Base-by-base conservation (phyloP, 2,329 filamentous ascomycete species). In the Fusarium pininemorale region DNA sequence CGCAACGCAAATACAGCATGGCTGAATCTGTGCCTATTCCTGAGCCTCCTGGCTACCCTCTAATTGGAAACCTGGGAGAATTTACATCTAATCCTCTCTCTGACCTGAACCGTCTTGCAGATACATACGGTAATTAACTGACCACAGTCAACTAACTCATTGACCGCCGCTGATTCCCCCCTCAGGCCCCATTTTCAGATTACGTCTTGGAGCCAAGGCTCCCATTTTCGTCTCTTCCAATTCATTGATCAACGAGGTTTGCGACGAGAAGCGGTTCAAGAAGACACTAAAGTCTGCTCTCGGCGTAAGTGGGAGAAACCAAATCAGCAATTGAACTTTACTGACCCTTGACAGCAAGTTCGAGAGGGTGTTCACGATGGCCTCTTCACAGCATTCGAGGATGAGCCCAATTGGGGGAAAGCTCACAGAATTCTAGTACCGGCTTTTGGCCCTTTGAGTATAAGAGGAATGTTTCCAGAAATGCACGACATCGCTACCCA, bases 401-500 rank as follows among this genome's bases (percentile, higher is more conserved):
- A 86, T 7, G 88, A 90, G 73, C 84, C 86, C 63, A 90, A 90
- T 75, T 94, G 92, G 92, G 89, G 87, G 32, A 87, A 92, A 72
- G 92, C 93, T 35, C 89, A 93, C 77, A 84, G 90, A 28, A 83
- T 91, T 22, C 83, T 94, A 61, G 87, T 92, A 76, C 91, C 92
- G 1, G 91, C 91, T 6, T 93, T 94, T 79, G 92, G 92, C 0
- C 92, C 92, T 1, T 80, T 93, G 28, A 86, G 88, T 4, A 93
- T 94, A 75, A 86, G 89, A 41, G 84, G 82, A 63, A 94, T 94
- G 92, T 94, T 92, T 70, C 85, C 88, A 69, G 90, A 91, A 76
- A 92, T 92, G 90, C 86, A 91, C 71, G 92, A 93, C 73, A 90
- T 93, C 68, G 88, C 90, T 9, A 85, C 86, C 1, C 91, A 94